Base-by-base conservation (phyloP, 805 yeast genomes). In the Torulaspora gathmanii region DNA sequence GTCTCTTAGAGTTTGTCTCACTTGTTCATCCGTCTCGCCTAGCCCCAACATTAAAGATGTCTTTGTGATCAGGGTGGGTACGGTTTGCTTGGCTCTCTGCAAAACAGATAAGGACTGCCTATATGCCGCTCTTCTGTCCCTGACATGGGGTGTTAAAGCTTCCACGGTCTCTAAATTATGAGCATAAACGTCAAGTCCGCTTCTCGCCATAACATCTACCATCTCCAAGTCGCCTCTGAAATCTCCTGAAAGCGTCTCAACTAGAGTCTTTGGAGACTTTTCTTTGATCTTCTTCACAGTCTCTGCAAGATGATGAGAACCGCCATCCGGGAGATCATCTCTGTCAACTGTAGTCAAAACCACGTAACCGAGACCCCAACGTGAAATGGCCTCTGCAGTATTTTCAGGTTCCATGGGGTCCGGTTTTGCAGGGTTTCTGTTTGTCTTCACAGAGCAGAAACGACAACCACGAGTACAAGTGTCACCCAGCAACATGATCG, bases 401-500 rank as follows among this genome's bases (percentile, higher is more conserved):
- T 93, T 88, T 61, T 87, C 96, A 1, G 99, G 99, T 67, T 93
- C 99, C 73, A 76, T 80, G 16, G 97, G 96, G 69, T 93, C 99
- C 6, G 95, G 83, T 8, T 89, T 80, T 1, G 83, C 80, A 1
- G 99, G 99, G 1, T 70, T 70, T 59, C 99, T 77, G 64, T 82
- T 82, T 1, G 99, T 93, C 67, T 93, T 93, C 37, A 93, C 99
- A 1, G 96, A 86, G 65, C 99, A 93, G 69, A 93, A 93, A 52
- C 99, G 75, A 64, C 99, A 93, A n/a, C 99, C 99, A 69, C 99
- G 77, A 1, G 99, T 93, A 69, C 99, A 93, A 0, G 99, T 93
- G 59, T 93, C 99, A 50, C 99, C 99, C 77, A 93, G 75, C 47
- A 93, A 73, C 99, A 93, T 93, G 56, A 93, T 93, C 1, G 99